A percentile compares a stretch with the other conserved stretches of the same genome.
phyloP scores from a whole-genome alignment of 2,329 filamentous ascomycete species.

The Tolypocladium tundrense region DNA sequence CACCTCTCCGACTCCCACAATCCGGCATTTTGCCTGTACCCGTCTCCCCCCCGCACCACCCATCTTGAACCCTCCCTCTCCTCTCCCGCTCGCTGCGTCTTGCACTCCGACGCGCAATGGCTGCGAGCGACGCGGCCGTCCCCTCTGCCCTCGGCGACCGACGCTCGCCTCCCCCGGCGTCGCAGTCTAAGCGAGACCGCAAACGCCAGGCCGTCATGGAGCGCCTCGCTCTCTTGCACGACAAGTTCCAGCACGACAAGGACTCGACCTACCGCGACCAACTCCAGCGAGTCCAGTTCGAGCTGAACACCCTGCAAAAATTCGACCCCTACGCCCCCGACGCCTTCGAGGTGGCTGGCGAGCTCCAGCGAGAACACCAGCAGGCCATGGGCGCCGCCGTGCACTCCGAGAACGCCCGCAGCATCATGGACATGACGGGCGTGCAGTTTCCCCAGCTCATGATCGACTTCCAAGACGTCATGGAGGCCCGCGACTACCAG shows the following conservation, averaged over 20 bases:
- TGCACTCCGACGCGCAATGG: conserved; percentile 19
- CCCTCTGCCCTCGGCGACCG: conserved; percentile 21
- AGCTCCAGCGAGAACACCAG: conserved; percentile 46
- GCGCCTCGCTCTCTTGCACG: conserved; percentile 63
- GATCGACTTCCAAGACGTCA: conserved; percentile 74
- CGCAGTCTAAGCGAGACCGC: conserved; percentile 81
- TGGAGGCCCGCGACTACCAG: conserved; percentile 79
- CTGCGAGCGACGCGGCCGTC: conserved; percentile 25
- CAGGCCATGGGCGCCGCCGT: conserved; percentile 31
- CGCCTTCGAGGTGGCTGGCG: conserved; percentile 61
- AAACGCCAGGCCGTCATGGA: conserved; percentile 75
- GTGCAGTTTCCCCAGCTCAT: conserved; percentile 79
- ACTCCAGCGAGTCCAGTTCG: conserved; percentile 82
- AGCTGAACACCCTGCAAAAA: conserved; percentile 75
- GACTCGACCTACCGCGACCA: conserved; percentile 82
- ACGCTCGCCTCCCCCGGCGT: conserved; percentile 23
- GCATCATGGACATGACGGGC: conserved; percentile 64
- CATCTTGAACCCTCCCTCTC: not conserved
- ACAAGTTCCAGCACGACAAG: conserved; percentile 69
- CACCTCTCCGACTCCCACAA: not conserved
- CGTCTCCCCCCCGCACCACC: not conserved
- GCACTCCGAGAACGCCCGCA: conserved; percentile 34
- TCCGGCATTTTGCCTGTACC: not conserved
- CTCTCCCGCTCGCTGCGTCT: not conserved
- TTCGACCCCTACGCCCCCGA: conserved; percentile 70